These are phyloP conservation scores for Trifolium subterraneum DNA, from an alignment of 306 rosid genomes.

Conservation along the genomic window DNA sequence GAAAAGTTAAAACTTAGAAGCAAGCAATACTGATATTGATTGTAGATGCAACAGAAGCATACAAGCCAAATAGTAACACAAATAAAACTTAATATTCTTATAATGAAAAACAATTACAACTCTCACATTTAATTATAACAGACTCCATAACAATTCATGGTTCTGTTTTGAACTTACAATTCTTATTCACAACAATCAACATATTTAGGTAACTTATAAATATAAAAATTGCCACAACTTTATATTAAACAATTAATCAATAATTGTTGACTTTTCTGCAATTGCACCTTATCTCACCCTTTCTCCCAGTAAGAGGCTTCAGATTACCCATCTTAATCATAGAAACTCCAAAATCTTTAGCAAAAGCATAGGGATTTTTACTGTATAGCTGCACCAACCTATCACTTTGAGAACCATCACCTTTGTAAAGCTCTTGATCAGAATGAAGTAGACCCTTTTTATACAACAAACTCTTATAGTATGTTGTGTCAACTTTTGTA, in stretches of 20 bases:
- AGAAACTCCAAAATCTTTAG: constrained; percentile 46
- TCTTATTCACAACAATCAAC: constrained; percentile 20
- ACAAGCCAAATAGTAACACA: not conserved
- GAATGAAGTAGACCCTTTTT: constrained; percentile 52
- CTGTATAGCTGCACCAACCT: constrained; percentile 35
- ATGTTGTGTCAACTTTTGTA: constrained; percentile 35
- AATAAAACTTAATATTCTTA: not conserved
- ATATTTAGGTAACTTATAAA: not conserved
- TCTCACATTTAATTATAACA: not conserved
- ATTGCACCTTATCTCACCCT: constrained; percentile 47
- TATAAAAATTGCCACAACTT: not conserved
- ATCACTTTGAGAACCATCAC: constrained; percentile 46
- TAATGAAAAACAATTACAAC: not conserved
- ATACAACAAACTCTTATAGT: constrained; percentile 35
- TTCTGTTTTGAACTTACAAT: constrained; percentile 35
- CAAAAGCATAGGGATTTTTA: constrained; percentile 36
- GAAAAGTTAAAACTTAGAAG: too few relatives aligned
- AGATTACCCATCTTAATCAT: constrained; percentile 59
- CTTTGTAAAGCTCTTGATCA: constrained; percentile 54
- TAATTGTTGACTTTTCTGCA: constrained; percentile 48
- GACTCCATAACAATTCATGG: constrained; percentile 12
- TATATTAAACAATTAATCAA: not conserved
- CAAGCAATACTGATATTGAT: not conserved
- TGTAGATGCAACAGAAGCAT: not conserved
- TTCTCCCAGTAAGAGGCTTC: constrained; percentile 42